These are phyloP conservation scores for Globisporangium cylindrosporum DNA, from an alignment of 352 stramenopile species.

Conservation along the genomic window DNA sequence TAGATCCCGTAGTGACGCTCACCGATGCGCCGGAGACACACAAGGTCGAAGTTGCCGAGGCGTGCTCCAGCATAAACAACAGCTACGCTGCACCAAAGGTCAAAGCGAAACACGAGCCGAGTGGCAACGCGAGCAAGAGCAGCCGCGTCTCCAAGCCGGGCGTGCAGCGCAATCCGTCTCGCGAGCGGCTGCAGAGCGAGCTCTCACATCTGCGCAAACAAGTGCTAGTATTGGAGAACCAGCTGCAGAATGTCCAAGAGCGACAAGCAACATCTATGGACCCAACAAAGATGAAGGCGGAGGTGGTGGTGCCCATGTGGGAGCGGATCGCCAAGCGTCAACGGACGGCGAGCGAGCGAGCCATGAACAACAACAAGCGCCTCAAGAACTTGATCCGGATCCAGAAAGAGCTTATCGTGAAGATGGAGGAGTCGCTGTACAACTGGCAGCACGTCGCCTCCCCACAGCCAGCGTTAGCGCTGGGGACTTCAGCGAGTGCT, in stretches of 20 bases:
- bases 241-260: constrained; percentile 13
- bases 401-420: constrained; percentile 8
- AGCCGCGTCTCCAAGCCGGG: constrained; percentile 9
- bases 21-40: neutral
- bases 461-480: neutral
- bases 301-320: constrained; percentile 1
- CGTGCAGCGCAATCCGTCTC: constrained; percentile 16
- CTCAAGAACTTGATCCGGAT: constrained; percentile 11
- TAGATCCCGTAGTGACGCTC: neutral
- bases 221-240: constrained; percentile 18
- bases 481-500: neutral
- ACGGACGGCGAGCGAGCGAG: neutral
- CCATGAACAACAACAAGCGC: constrained; percentile 7
- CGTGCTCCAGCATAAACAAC: neutral
- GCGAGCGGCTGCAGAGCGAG: constrained; percentile 25
- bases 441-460: constrained; percentile 5
- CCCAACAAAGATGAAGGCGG: neutral
- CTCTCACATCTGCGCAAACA: constrained; percentile 22
- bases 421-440: constrained; percentile 13
- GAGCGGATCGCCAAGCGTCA: constrained; percentile 17
- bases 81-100: neutral
- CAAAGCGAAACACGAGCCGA: neutral
- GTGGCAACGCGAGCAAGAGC: neutral
- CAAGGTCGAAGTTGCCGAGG: no score
- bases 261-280: neutral